Conservation (phyloP, 306 rosid species). For the Dalbergia cochinchinensis region DNA sequence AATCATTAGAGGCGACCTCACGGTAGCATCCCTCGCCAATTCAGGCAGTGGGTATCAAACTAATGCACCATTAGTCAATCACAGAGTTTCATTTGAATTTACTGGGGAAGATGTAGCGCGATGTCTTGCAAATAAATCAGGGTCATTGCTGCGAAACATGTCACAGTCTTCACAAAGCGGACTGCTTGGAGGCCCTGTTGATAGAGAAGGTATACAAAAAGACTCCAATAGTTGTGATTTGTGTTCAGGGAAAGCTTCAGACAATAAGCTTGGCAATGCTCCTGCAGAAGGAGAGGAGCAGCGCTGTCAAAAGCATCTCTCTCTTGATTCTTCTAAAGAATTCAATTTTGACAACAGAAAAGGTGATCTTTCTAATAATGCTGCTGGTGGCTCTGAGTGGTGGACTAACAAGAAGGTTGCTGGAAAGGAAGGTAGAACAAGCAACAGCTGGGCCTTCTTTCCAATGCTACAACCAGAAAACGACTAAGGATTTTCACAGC, state of each 20-base stretch:
- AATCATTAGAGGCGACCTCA: constrained; percentile 47
- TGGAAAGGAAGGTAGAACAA: constrained; percentile 63
- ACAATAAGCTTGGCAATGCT: constrained; percentile 45
- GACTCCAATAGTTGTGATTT: constrained; percentile 43
- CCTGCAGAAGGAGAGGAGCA: constrained; percentile 60
- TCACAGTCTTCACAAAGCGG: constrained; percentile 52
- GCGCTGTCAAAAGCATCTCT: constrained; percentile 65
- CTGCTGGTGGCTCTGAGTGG: constrained; percentile 68
- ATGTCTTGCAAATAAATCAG: constrained; percentile 72
- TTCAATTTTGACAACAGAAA: constrained; percentile 78
- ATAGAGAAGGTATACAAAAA: constrained; percentile 44
- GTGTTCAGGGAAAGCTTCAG: constrained; percentile 48
- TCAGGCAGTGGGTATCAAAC: constrained; percentile 60
- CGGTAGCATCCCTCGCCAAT: constrained; percentile 61
- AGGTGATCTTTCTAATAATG: constrained; percentile 53
- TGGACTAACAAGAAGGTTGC: constrained; percentile 66
- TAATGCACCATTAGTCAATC: constrained; percentile 58
- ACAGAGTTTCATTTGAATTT: constrained; percentile 86
- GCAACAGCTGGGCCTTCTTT: constrained; percentile 66
- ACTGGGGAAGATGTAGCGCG: constrained; percentile 84
- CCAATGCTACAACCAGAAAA: constrained; percentile 67
- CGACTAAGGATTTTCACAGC: background rate
- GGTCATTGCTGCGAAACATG: constrained; percentile 46
- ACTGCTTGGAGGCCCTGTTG: constrained; percentile 40
- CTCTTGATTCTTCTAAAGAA: constrained; percentile 66